phyloP scores from a whole-genome alignment of 257 asterid species.

The Penstemon eatonii region DNA sequence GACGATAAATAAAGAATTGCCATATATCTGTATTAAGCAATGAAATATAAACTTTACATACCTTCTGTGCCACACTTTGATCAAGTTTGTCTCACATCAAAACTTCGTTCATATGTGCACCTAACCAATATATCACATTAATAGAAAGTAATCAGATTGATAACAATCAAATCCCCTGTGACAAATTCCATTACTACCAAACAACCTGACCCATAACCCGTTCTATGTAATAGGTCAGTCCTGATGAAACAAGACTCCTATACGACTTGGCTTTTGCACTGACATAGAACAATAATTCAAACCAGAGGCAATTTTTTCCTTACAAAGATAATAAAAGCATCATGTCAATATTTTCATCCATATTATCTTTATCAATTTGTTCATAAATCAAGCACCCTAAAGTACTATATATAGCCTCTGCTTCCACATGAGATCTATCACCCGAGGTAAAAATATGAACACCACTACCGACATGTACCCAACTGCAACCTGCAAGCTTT shows the following conservation, averaged over 20 bases:
- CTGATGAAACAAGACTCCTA: no score
- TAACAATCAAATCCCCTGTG: no score
- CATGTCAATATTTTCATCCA: constrained; percentile 17
- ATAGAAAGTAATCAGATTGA: no score
- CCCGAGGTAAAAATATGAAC: constrained; percentile 68
- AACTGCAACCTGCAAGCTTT: constrained; percentile 81
- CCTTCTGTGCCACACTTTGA: not conserved
- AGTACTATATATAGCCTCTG: constrained; percentile 49
- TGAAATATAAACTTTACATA: not conserved
- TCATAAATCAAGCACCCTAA: constrained; percentile 55
- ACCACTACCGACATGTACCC: constrained; percentile 58
- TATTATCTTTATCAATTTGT: constrained; percentile 30
- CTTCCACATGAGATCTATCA: constrained; percentile 57
- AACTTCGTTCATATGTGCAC: not conserved
- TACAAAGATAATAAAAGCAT: not conserved
- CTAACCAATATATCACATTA: not conserved
- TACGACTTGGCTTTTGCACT: no score
- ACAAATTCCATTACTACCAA: no score
- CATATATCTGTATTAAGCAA: not conserved
- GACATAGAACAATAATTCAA: no score
- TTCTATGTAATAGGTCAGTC: no score
- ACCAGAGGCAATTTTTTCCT: no score
- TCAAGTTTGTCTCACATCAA: not conserved
- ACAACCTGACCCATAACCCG: no score
- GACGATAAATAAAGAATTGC: not conserved